Percentiles rank a stretch among this genome's conserved stretches.
These are phyloP conservation scores for Punica granatum DNA, from an alignment of 345 rosid species.

Conservation along the genomic window DNA sequence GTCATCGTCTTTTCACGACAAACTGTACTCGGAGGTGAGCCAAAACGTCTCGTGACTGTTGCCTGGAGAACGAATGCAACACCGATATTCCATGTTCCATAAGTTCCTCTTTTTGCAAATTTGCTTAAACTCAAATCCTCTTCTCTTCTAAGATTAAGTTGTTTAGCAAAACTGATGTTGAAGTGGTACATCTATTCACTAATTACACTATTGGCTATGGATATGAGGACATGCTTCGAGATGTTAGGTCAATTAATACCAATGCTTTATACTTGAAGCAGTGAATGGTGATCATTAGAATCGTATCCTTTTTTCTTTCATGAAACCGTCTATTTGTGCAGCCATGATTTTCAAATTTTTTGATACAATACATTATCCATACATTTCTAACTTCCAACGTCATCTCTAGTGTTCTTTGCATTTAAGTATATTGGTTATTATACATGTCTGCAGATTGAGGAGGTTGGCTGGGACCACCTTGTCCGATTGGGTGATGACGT, in stretches of 20 bases:
- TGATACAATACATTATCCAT: background rate
- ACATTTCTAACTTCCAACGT: background rate
- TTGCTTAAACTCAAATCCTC: background rate
- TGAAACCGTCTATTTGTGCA: background rate
- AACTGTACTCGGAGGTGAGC: constrained; percentile 66
- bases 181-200: background rate
- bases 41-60: background rate
- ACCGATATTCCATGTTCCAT: background rate
- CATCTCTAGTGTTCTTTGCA: background rate
- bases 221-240: background rate
- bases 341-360: background rate
- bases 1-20: constrained; percentile 44
- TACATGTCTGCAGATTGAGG: constrained; percentile 49
- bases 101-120: background rate
- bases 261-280: background rate
- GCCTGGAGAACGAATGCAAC: background rate
- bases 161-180: background rate
- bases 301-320: background rate
- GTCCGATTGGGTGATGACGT: constrained; percentile 45
- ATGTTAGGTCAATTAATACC: background rate
- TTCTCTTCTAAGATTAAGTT: no score
- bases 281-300: background rate
- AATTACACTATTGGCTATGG: background rate
- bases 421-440: background rate
- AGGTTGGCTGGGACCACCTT: constrained; percentile 76